phyloP scores from a whole-genome alignment of 1,139 yeast genomes.

The Nakaseomyces sp. region DNA sequence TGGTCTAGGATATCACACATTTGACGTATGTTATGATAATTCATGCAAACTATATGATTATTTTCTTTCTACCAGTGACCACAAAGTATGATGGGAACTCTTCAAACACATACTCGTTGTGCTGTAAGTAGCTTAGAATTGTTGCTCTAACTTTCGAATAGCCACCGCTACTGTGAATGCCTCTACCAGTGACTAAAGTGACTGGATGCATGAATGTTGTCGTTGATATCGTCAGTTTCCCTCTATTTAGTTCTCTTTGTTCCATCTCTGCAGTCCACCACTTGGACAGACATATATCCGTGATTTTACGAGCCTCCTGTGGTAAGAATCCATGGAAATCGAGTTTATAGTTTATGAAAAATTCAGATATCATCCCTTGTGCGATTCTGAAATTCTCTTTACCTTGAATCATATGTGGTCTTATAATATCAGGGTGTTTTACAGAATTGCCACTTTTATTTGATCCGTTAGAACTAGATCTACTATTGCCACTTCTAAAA shows the following conservation, averaged over 20 bases:
- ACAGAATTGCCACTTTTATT: not conserved
- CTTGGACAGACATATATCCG: conserved; percentile 30
- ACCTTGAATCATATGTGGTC: conserved; percentile 5
- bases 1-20: no score
- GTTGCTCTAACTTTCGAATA: conserved; percentile 37
- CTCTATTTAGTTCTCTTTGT: conserved; percentile 37
- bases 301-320: conserved; percentile 36
- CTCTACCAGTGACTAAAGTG: conserved; percentile 50
- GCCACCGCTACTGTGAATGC: conserved; percentile 52
- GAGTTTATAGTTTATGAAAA: conserved; percentile 28
- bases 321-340: conserved; percentile 49
- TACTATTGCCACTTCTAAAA: not conserved
- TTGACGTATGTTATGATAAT: not conserved
- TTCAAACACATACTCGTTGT: conserved; percentile 35
- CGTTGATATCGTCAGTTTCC: conserved; percentile 27
- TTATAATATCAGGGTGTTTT: not conserved
- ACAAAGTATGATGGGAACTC: conserved; percentile 41
- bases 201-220: conserved; percentile 34
- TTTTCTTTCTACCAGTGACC: conserved; percentile 36
- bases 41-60: no score
- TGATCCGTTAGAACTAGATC: not conserved
- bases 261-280: conserved; percentile 52
- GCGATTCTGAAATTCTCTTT: conserved; percentile 12
- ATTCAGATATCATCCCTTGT: conserved; percentile 10
- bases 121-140: conserved; percentile 34